phyloP scores from a whole-genome alignment of 2,329 filamentous ascomycete species.

The Colletotrichum plurivorum region DNA sequence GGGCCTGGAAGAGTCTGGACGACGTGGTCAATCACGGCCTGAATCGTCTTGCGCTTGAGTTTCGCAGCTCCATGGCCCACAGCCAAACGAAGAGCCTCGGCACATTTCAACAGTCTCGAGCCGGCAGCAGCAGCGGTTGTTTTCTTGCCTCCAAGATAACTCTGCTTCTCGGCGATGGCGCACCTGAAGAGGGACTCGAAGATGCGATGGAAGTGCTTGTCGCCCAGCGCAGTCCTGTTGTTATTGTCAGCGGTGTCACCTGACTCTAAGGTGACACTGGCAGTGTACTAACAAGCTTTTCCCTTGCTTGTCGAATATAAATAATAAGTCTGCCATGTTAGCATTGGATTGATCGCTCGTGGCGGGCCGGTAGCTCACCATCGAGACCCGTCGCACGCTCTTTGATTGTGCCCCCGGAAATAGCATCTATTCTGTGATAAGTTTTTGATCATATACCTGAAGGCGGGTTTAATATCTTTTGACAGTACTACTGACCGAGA shows the following conservation, averaged over 20 bases:
- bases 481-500: slow-evolving; percentile 20
- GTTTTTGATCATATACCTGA: background rate
- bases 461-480: background rate
- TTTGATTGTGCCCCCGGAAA: slow-evolving; percentile 49
- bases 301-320: slow-evolving; percentile 54
- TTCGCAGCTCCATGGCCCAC: slow-evolving; percentile 78
- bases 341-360: background rate
- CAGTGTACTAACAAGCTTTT: slow-evolving; percentile 52
- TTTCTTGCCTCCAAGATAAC: slow-evolving; percentile 69
- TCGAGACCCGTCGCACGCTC: slow-evolving; percentile 58
- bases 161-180: slow-evolving; percentile 76
- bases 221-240: slow-evolving; percentile 65
- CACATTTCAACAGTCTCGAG: slow-evolving; percentile 76
- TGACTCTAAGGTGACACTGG: background rate
- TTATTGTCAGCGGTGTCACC: slow-evolving; percentile 8
- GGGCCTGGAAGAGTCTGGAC: slow-evolving; percentile 77
- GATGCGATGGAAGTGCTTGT: slow-evolving; percentile 85
- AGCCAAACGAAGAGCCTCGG: slow-evolving; percentile 78
- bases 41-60: slow-evolving; percentile 83
- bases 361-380: slow-evolving; percentile 47
- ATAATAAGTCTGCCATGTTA: slow-evolving; percentile 50
- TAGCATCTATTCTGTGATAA: slow-evolving; percentile 46
- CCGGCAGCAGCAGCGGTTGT: slow-evolving; percentile 64
- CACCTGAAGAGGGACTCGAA: slow-evolving; percentile 85
- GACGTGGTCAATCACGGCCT: slow-evolving; percentile 85